Conservation (phyloP, 768 basidiomycete genomes). For the Vararia minispora region DNA sequence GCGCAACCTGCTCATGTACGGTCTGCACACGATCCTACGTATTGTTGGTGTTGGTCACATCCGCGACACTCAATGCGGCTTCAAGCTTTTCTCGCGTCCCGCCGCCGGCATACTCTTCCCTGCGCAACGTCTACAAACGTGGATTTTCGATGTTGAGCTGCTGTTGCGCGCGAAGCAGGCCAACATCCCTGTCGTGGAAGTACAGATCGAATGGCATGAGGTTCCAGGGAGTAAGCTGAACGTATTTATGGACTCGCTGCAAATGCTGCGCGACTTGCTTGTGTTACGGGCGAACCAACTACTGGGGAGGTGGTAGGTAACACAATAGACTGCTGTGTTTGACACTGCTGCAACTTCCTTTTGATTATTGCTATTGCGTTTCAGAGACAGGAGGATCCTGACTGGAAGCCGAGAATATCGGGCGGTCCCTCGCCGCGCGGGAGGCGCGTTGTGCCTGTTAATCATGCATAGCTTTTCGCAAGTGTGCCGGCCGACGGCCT, state of each 20-base stretch:
- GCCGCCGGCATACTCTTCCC: constrained; percentile 82
- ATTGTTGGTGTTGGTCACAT: constrained; percentile 86
- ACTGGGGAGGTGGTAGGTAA: constrained; percentile 66
- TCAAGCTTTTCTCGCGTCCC: constrained; percentile 85
- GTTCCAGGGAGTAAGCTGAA: constrained; percentile 88
- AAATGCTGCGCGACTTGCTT: constrained; percentile 83
- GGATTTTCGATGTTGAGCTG: constrained; percentile 97
- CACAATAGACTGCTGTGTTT: no score
- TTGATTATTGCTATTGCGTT: no score
- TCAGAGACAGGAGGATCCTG: no score
- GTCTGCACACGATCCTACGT: constrained; percentile 79
- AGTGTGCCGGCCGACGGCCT: no score
- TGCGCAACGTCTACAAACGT: constrained; percentile 74
- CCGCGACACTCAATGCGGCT: constrained; percentile 93
- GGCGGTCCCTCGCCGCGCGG: no score
- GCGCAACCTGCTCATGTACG: constrained; percentile 91
- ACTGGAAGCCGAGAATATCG: no score
- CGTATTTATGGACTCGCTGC: constrained; percentile 72
- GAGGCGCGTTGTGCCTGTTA: no score
- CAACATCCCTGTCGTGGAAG: constrained; percentile 70
- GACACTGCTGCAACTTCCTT: no score
- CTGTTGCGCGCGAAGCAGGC: constrained; percentile 75
- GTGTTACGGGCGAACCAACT: constrained; percentile 76
- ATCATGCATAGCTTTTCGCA: no score
- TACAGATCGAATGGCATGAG: constrained; percentile 89